Evolutionary conservation across 306 rosid genomes (phyloP), one percentile per base, ranked within the genome.

Genomic region (Prunus armeniaca): DNA sequence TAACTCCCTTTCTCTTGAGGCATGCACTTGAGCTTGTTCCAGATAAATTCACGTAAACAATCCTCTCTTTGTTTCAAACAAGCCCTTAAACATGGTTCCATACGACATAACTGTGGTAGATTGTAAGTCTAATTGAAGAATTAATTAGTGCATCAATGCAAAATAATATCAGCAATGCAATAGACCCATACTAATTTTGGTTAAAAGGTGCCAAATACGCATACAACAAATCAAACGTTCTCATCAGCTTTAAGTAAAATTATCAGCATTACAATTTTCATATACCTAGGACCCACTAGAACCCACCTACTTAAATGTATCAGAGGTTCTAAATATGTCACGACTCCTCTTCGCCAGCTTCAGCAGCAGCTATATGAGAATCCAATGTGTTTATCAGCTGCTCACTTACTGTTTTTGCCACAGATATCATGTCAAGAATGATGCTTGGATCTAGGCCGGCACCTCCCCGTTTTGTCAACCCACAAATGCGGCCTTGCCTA

Each of bases 371-470:
- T 43, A 73, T 73, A 24, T 58, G 68, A 0, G 67, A 73, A 73
- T 73, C 68, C 77, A 73, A 60, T 6, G 68, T 73, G 68, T 60
- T 73, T 27, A 73, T 43, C 57, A 73, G 46, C 77, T 47, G 65
- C 57, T 73, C 57, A 3, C 77, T 73, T 43, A 60, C 68, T 0
- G 45, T 60, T 73, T 60, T 85, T 27, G 96, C 94, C 28, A 89
- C 96, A 0, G 95, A 94, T 41, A 89, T 78, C 95, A 91, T 94
- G 88, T 94, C 98, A 34, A 91, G 93, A 84, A 90, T 68, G 80
- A 91, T 49, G 80, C 97, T 94, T 54, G 96, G 95, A 85, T 60
- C 77, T 25, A 73, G 68, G 25, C 68, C 58, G 1, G 58, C 58
- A 70, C 96, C 96, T 22, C 96, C 96, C 27, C 96, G 88, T 85